These are phyloP conservation scores for Phytophthora aleatoria DNA, from an alignment of 352 stramenopile species.

Conservation along the genomic window DNA sequence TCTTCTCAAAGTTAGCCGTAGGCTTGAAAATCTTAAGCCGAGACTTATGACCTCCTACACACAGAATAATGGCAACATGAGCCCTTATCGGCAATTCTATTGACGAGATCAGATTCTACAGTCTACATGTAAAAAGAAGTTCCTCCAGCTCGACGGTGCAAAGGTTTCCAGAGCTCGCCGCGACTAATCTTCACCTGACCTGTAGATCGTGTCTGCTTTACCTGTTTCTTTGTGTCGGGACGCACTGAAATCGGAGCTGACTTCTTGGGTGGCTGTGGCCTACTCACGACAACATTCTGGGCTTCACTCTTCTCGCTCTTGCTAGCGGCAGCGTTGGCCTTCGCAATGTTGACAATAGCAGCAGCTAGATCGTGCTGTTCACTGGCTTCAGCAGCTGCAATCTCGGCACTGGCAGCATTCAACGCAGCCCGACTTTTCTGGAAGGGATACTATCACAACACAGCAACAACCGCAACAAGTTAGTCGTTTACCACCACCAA, in stretches of 20 bases:
- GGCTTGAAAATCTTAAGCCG: no score
- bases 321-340: constrained; percentile 20
- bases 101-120: not conserved
- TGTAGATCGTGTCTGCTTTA: constrained; percentile 2
- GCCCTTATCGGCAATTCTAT: not conserved
- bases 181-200: not conserved
- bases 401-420: constrained; percentile 18
- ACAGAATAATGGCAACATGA: no score
- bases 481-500: not conserved
- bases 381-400: constrained; percentile 14
- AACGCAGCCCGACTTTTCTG: constrained; percentile 31
- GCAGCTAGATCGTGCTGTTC: constrained; percentile 34
- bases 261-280: constrained; percentile 1
- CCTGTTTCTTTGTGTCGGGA: not conserved
- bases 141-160: constrained; percentile 25
- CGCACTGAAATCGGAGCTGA: not conserved
- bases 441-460: constrained; percentile 39
- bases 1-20: no score
- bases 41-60: no score
- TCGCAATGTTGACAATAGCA: constrained; percentile 36
- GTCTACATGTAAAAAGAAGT: constrained; percentile 1
- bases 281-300: not conserved
- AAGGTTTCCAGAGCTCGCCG: constrained; percentile 31
- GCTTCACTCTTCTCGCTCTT: constrained; percentile 7
- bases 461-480: constrained; percentile 10